phyloP scores from a whole-genome alignment of 495 filamentous ascomycete species.

The Sordaria brevicollis region DNA sequence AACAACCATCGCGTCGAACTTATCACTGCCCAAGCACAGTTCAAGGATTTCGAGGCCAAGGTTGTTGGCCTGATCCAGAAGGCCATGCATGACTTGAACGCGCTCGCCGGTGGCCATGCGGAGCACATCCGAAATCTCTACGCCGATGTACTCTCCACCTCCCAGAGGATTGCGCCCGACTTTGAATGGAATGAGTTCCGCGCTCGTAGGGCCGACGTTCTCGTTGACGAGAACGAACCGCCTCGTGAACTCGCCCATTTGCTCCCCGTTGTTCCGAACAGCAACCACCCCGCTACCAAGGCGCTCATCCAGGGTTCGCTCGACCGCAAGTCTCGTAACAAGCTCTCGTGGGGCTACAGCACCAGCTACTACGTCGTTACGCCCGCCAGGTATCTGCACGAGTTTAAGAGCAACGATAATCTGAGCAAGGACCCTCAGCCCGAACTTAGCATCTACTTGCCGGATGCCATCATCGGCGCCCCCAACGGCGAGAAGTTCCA shows the following conservation, averaged over 20 bases:
- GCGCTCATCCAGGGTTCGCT: conserved; percentile 77
- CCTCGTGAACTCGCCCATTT: conserved; percentile 62
- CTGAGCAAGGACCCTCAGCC: conserved; percentile 69
- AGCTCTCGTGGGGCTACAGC: conserved; percentile 63
- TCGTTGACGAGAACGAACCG: conserved; percentile 71
- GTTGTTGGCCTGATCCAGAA: conserved; percentile 73
- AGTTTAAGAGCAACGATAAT: conserved; percentile 91
- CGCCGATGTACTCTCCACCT: conserved; percentile 66
- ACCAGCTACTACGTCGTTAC: conserved; percentile 85
- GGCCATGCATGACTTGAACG: conserved; percentile 68
- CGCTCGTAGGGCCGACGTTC: conserved; percentile 50
- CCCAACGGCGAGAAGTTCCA: conserved; percentile 76
- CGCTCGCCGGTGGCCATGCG: conserved; percentile 65
- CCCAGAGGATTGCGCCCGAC: conserved; percentile 72
- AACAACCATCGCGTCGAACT: conserved; percentile 91
- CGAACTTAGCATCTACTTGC: conserved; percentile 82
- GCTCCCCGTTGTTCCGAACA: conserved; percentile 62
- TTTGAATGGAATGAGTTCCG: conserved; percentile 89
- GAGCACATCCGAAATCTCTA: conserved; percentile 73
- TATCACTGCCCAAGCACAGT: conserved; percentile 77
- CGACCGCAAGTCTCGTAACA: conserved; percentile 74
- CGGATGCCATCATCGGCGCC: conserved; percentile 73
- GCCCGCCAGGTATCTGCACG: conserved; percentile 75
- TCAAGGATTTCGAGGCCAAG: conserved; percentile 80
- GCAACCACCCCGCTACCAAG: conserved; percentile 68